Evolutionary conservation across 805 yeast genomes (phyloP), one percentile per base, ranked within the genome.

Genomic region (Hemisphaericaspora nanyangensis): DNA sequence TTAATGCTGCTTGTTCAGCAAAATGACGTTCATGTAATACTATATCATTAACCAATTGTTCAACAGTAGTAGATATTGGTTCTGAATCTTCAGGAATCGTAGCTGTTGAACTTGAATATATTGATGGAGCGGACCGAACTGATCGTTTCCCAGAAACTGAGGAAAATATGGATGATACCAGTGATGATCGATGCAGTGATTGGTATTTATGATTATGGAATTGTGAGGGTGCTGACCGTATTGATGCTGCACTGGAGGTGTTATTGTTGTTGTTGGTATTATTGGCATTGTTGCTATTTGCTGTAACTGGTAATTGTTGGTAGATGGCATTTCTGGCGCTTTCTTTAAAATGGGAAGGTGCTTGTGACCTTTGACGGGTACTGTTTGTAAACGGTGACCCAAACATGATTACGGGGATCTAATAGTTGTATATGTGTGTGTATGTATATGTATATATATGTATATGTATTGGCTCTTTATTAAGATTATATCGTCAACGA

Each of bases 61-160:
- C 74, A 10, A 68, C 64, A 0, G 72, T 66, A 17, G 61, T 60
- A n/a, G 67, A 53, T 1, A 66, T 51, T 6, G 69, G 72, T 42
- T 66, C 72, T 36, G 61, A 50, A 42, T 68, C 72, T 46, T 68
- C 74, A 1, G 74, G 74, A 28, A 68, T 68, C 13, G 73, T 68
- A 31, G 69, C 72, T 1, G 72, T 67, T 18, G 67, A 58, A 33
- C 60, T 55, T 20, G 70, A 63, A 46, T 66, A 68, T 13, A 67
- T 52, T 15, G 70, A 63, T 2, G 74, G 74, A 1, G 73, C 72
- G n/a, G 66, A 58, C 20, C 74, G 49, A 15, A 65, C 68, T 5
- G 68, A 58, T 31, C 72, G 45, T 39, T 61, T 63, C 6, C 60
- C 57, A 15, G 37, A 16, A 22, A 34, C 35, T 41, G 55, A 45